Base-by-base conservation (phyloP, 179 eudicot genomes). In the Carnegiea gigantea region DNA sequence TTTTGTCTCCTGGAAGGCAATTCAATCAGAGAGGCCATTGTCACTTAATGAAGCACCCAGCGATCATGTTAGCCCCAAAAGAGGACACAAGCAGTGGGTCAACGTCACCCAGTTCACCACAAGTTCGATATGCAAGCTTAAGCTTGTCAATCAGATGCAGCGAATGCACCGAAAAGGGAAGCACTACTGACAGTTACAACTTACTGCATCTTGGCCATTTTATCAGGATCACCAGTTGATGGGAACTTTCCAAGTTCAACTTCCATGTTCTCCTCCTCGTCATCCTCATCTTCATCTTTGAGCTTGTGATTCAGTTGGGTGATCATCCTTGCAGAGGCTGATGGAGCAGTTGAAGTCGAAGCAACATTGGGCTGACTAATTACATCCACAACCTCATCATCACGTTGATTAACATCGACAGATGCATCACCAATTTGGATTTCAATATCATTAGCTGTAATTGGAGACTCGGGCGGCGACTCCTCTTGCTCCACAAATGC, bases 231-330 rank as follows among this genome's bases (percentile, higher is more conserved):
- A 4, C 89, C 89, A 28, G 62, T 84, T 17, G 97, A 53, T 21
- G 88, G 87, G 17, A 88, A 51, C 78, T 90, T 93, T 14, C 91
- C 90, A 72, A 92, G 90, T 87, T 90, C 90, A 48, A 89, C 92
- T 24, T 93, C 97, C 98, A 93, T 90, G 85, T 92, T 90, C 57
- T 93, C 95, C 80, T 95, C 98, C 79, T 95, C 98, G 51, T 95
- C 98, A 18, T 95, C 98, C 18, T 95, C 98, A 0, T 95, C 97
- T 5, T 93, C 95, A 49, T 95, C 95, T 78, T 90, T 91, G 48
- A 65, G 75, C 87, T 92, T 93, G 64, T 75, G 80, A 38, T 44
- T 78, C 40, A 57, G 77, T n/a, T 54, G 78, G 26, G 84, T 71
- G 23, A 82, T 43, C 76, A 82, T 43, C 76, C 84, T 84, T 18